Evolutionary conservation across 768 basidiomycete genomes (phyloP).

Genomic region (Russula earlei): DNA sequence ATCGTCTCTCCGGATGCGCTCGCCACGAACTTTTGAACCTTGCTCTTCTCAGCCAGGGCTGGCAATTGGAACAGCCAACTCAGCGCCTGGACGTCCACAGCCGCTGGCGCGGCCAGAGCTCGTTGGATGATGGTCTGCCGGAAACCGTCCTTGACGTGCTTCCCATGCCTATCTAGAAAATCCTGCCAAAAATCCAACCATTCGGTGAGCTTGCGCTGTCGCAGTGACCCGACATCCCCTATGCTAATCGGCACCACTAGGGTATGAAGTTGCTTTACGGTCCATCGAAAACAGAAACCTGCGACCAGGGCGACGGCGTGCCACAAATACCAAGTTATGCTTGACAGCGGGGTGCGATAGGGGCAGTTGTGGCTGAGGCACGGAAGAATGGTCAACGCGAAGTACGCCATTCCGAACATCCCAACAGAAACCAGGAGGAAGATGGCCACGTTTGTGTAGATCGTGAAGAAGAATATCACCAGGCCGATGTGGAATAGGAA

Average conservation of each 20-base stretch:
- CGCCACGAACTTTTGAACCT: not conserved
- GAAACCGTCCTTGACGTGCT: not conserved
- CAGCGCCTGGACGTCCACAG: not conserved
- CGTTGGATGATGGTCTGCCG: not conserved
- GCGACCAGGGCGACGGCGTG: not conserved
- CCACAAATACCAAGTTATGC: constrained; percentile 1
- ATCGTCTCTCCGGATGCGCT: not conserved
- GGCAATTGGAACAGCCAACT: not conserved
- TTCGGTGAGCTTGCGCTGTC: not conserved
- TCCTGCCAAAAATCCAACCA: not conserved
- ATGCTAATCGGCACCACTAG: not conserved
- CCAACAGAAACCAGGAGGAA: not conserved
- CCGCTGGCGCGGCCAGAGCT: not conserved
- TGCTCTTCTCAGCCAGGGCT: not conserved
- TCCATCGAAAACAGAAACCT: not conserved
- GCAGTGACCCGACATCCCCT: not conserved
- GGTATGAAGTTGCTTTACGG: not conserved
- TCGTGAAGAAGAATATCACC: constrained; percentile 5
- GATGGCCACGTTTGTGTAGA: constrained; percentile 1
- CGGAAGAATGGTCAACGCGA: constrained; percentile 6
- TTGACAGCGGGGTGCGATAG: constrained; percentile 17
- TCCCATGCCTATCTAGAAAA: not conserved
- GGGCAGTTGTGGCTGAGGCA: constrained; percentile 7
- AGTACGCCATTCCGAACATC: not conserved
- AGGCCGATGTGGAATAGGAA: constrained; percentile 16